Percentiles rank a stretch among this genome's conserved stretches.
phyloP scores from a whole-genome alignment of 352 stramenopile genomes.

The Phytophthora sp. region DNA sequence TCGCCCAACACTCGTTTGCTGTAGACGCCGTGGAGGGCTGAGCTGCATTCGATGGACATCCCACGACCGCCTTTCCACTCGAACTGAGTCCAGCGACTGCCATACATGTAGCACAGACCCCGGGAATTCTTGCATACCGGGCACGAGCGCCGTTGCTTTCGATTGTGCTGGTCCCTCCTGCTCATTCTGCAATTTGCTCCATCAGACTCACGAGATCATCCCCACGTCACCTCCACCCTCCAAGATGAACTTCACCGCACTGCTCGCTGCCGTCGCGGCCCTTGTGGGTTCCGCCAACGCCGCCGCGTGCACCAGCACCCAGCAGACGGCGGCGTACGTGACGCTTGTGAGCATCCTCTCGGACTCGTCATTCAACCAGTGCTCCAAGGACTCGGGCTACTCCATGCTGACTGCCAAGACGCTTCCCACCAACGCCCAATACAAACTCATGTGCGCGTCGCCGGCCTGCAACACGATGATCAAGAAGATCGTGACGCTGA shows the following conservation, averaged over 20 bases:
- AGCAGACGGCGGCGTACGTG: constrained; percentile 31
- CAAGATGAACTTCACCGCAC: constrained; percentile 30
- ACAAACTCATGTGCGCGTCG: constrained; percentile 35
- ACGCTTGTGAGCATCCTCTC: constrained; percentile 30
- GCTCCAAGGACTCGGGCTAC: constrained; percentile 33
- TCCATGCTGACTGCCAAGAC: constrained; percentile 34
- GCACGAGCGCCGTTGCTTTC: too few species aligned
- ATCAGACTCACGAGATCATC: constrained; percentile 3
- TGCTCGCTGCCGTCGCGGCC: constrained; percentile 23
- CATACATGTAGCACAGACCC: too few species aligned
- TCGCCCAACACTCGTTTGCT: too few species aligned
- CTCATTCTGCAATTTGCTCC: constrained; percentile 25
- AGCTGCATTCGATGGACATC: too few species aligned
- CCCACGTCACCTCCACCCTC: constrained; percentile 7
- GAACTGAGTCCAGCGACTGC: too few species aligned
- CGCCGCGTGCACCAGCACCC: constrained; percentile 25
- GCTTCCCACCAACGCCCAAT: constrained; percentile 30
- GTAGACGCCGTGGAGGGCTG: too few species aligned
- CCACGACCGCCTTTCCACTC: too few species aligned
- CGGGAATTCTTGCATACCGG: too few species aligned
- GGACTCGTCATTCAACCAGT: constrained; percentile 30
- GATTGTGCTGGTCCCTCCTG: constrained; percentile 19
- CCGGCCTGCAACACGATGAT: constrained; percentile 36
- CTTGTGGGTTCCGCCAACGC: constrained; percentile 21
- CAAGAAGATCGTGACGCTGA: not conserved